Percentiles rank a stretch among this genome's conserved stretches.
Evolutionary conservation across 306 rosid species (phyloP).

Genomic region (Fragaria nilgerrensis): DNA sequence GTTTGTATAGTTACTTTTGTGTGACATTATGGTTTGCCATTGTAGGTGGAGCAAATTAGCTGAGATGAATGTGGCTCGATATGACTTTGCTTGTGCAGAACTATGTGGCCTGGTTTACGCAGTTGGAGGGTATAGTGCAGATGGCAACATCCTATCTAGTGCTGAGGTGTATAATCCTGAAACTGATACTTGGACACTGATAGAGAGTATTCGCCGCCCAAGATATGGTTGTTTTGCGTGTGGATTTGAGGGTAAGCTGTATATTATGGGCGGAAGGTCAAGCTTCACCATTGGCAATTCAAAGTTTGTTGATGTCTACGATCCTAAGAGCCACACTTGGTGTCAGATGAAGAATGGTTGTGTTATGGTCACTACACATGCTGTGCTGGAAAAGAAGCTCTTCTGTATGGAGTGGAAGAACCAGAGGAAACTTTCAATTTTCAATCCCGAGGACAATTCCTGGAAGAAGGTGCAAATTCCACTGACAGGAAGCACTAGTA

Average conservation of each 20-base stretch:
- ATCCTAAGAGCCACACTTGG: slow-evolving; percentile 67
- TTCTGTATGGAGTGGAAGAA: slow-evolving; percentile 99
- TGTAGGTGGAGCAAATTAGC: slow-evolving; percentile 82
- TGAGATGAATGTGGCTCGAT: slow-evolving; percentile 65
- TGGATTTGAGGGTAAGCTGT: slow-evolving; percentile 85
- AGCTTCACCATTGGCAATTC: slow-evolving; percentile 91
- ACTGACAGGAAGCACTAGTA: slow-evolving; percentile 71
- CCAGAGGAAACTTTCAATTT: slow-evolving; percentile 79
- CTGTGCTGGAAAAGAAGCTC: slow-evolving; percentile 69
- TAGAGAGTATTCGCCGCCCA: slow-evolving; percentile 88
- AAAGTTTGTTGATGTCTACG: slow-evolving; percentile 77
- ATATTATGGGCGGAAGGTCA: slow-evolving; percentile 98
- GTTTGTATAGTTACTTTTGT: background rate
- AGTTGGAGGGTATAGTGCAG: slow-evolving; percentile 76
- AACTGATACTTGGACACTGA: slow-evolving; percentile 60
- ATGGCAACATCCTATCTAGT: slow-evolving; percentile 68
- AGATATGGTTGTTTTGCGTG: slow-evolving; percentile 94
- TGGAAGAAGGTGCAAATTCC: slow-evolving; percentile 85
- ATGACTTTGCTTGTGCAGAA: slow-evolving; percentile 86
- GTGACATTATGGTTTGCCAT: slow-evolving; percentile 17
- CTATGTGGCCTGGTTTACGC: slow-evolving; percentile 78
- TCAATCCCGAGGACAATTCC: slow-evolving; percentile 62
- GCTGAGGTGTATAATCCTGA: slow-evolving; percentile 82
- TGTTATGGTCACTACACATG: slow-evolving; percentile 95
- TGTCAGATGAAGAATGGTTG: slow-evolving; percentile 93